Evolutionary conservation across 495 filamentous ascomycete species (phyloP).

Genomic region (Letharia lupina): DNA sequence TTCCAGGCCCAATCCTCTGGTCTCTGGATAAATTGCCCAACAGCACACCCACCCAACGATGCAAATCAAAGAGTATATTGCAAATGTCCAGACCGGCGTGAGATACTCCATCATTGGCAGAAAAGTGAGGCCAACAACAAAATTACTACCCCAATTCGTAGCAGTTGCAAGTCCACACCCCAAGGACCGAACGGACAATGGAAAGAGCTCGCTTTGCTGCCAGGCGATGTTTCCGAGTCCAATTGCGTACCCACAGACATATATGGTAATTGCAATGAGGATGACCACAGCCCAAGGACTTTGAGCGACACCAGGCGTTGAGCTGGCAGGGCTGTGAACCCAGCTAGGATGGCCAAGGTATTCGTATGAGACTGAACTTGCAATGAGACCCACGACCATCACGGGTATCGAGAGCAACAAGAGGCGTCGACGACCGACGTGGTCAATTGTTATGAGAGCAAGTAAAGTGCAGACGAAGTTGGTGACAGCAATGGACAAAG

Average conservation of each 20-base stretch:
- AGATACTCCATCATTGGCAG: constrained; percentile 75
- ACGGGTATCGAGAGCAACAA: constrained; percentile 76
- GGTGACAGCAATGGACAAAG: constrained; percentile 70
- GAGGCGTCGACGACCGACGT: constrained; percentile 69
- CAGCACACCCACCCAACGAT: constrained; percentile 55
- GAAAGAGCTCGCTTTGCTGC: constrained; percentile 89
- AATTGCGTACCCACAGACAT: constrained; percentile 75
- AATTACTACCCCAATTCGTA: constrained; percentile 85
- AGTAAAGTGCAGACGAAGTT: constrained; percentile 75
- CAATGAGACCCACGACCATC: constrained; percentile 64
- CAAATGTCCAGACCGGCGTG: constrained; percentile 70
- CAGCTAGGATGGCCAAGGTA: constrained; percentile 41
- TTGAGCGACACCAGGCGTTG: constrained; percentile 21
- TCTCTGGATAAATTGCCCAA: constrained; percentile 76
- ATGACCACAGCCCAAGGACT: constrained; percentile 42
- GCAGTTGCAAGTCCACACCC: constrained; percentile 78
- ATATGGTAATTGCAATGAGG: constrained; percentile 64
- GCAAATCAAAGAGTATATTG: constrained; percentile 64
- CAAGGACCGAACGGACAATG: constrained; percentile 69
- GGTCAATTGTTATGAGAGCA: constrained; percentile 72
- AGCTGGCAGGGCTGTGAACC: constrained; percentile 7
- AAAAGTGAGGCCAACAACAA: constrained; percentile 80
- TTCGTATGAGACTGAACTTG: constrained; percentile 59
- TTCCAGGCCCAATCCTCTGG: constrained; percentile 70
- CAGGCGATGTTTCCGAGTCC: constrained; percentile 91